Evolutionary conservation across 2,329 filamentous ascomycete species (phyloP).

Genomic region (Ascochyta clinopodiicola): DNA sequence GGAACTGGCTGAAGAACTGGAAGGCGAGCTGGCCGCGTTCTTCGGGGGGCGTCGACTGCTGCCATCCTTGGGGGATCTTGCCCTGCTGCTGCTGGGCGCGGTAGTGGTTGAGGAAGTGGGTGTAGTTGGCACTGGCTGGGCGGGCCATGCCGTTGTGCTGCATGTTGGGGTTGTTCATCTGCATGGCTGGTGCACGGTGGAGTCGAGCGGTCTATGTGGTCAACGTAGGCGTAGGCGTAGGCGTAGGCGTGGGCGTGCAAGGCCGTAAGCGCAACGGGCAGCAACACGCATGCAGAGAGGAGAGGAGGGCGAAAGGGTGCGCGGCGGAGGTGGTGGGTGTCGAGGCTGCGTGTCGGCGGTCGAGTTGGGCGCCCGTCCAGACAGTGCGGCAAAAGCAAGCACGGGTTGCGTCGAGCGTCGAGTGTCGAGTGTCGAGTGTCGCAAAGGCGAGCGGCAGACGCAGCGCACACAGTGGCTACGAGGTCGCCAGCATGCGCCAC

Average conservation of each 20-base stretch:
- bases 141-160: conserved; percentile 32
- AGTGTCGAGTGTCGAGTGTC: neutral
- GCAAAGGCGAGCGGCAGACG: conserved; percentile 12
- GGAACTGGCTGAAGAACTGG: conserved; percentile 44
- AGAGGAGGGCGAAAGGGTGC: neutral
- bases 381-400: conserved; percentile 12
- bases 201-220: conserved; percentile 20
- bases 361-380: conserved; percentile 14
- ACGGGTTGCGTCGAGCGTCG: conserved; percentile 2
- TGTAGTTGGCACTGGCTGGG: conserved; percentile 27
- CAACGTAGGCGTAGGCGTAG: neutral
- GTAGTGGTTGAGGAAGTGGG: conserved; percentile 39
- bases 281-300: conserved; percentile 12
- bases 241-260: conserved; percentile 1
- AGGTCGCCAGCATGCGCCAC: conserved; percentile 11
- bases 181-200: conserved; percentile 17
- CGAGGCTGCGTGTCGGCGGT: conserved; percentile 8
- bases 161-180: conserved; percentile 47
- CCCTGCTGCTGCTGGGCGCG: conserved; percentile 34
- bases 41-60: conserved; percentile 39
- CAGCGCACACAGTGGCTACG: conserved; percentile 9
- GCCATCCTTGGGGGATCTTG: conserved; percentile 42
- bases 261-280: neutral
- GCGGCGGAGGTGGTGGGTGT: neutral
- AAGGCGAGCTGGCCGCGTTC: conserved; percentile 41